Base-by-base conservation (phyloP, 257 asterid genomes). In the Penstemon newberryi region DNA sequence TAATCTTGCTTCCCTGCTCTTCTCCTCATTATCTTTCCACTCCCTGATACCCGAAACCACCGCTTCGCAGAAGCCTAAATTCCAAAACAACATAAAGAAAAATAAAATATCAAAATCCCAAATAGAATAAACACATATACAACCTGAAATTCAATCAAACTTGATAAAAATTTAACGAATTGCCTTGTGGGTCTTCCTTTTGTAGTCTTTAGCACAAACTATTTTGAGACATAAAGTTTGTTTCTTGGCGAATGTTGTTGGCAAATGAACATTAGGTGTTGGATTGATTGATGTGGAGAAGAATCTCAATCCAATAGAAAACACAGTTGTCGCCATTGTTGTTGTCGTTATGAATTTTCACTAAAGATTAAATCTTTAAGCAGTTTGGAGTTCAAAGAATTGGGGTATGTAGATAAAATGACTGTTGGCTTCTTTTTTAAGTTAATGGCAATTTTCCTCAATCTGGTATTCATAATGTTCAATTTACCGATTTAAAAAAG, bases 11-110 rank as follows among this genome's bases (percentile, higher is more conserved):
- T 91, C 76, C 96, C 97, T 25, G 96, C 89, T 79, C 95, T 83
- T 75, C 97, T 88, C 89, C 97, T 88, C 87, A 91, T 74, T 73
- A 91, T 89, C 91, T 86, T 91, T 82, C 97, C 97, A 69, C 81
- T 76, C n/a, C 97, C 93, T 38, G 93, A 47, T 13, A 91, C 97
- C 68, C 90, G 69, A 78, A 88, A 91, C 54, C 97, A 91, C 54
- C 97, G 76, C 88, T 91, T 91, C 0, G 96, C 97, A 15, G 97
- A 88, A 65, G 97, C 97, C 97, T 91, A 40, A 51, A 79, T 64
- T 5, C 7, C 38, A 43, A 62, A 59, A 51, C 54, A 43, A 41
- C 54, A 60, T 13, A 65, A 77, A 25, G 7, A 9, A 37, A 13
- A 15, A 8, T 10, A 6, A 3, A 12, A 11, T 5, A 53, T 45